Conservation (phyloP, 495 filamentous ascomycete species). For the Neurospora sp. region DNA sequence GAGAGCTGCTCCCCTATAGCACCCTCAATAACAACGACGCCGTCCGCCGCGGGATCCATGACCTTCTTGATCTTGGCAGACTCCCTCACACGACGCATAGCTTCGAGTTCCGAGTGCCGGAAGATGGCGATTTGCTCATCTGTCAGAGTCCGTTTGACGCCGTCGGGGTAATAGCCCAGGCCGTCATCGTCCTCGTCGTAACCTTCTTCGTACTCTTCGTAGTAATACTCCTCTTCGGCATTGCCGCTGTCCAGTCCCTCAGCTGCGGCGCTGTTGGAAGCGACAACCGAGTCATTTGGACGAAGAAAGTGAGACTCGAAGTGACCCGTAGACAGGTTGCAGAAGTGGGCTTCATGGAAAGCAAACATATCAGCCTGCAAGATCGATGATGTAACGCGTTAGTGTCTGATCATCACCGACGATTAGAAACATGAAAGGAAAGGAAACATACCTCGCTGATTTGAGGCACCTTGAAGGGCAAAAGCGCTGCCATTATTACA, state of each 20-base stretch:
- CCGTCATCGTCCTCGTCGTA: constrained; percentile 47
- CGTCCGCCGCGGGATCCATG: constrained; percentile 3
- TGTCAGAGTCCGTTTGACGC: constrained; percentile 82
- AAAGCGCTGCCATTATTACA: neutral
- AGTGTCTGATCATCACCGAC: neutral
- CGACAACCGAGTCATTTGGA: constrained; percentile 11
- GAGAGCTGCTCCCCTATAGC: constrained; percentile 7
- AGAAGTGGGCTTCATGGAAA: constrained; percentile 62
- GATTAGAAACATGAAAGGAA: neutral
- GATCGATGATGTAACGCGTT: constrained; percentile 12
- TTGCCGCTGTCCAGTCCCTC: neutral
- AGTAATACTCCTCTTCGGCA: neutral
- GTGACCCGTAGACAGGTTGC: constrained; percentile 28
- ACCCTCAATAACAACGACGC: constrained; percentile 1
- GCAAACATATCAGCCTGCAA: constrained; percentile 58
- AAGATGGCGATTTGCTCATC: constrained; percentile 89
- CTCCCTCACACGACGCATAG: constrained; percentile 44
- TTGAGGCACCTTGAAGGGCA: constrained; percentile 17
- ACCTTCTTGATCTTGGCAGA: constrained; percentile 12
- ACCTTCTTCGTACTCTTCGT: constrained; percentile 22
- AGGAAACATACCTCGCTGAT: constrained; percentile 41
- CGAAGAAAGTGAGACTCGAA: constrained; percentile 40
- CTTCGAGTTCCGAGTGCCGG: constrained; percentile 77
- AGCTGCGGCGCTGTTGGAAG: neutral
- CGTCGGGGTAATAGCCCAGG: constrained; percentile 82